A percentile compares a stretch with the other conserved stretches of the same genome.
Conservation (phyloP, 2,329 filamentous ascomycete genomes). For the Pseudocercospora eumusae region DNA sequence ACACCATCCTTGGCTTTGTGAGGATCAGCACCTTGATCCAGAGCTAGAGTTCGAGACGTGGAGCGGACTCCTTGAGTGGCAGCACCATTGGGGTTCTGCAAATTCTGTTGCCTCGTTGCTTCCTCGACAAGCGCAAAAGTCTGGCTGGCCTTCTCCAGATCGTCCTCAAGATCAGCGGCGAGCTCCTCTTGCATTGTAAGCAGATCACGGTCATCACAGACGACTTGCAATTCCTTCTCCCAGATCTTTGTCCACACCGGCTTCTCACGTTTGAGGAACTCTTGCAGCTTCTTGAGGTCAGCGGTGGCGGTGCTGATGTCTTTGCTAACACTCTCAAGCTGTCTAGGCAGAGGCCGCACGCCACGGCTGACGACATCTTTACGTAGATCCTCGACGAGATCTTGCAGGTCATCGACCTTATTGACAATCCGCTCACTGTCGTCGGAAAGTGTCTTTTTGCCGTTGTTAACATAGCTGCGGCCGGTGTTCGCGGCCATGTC, state of each 20-base stretch:
- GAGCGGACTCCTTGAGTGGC: slow-evolving; percentile 39
- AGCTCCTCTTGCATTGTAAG: slow-evolving; percentile 96
- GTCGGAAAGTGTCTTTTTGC: slow-evolving; percentile 81
- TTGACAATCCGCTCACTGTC: slow-evolving; percentile 90
- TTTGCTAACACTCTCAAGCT: slow-evolving; percentile 85
- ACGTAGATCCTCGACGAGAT: slow-evolving; percentile 91
- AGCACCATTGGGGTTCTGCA: slow-evolving; percentile 61
- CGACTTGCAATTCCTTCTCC: slow-evolving; percentile 95
- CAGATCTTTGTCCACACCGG: slow-evolving; percentile 99
- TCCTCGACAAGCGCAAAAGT: slow-evolving; percentile 95
- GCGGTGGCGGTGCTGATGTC: slow-evolving; percentile 79
- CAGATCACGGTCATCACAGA: slow-evolving; percentile 93
- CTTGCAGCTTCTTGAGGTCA: slow-evolving; percentile 91
- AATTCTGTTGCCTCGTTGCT: slow-evolving; percentile 91
- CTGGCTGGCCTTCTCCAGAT: slow-evolving; percentile 89
- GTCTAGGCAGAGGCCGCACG: slow-evolving; percentile 84
- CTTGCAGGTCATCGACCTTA: slow-evolving; percentile 95
- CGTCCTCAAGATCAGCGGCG: slow-evolving; percentile 86
- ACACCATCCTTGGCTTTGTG: slow-evolving; percentile 85
- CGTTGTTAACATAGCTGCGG: slow-evolving; percentile 78
- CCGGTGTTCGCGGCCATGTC: slow-evolving; percentile 75
- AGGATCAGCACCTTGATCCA: slow-evolving; percentile 64
- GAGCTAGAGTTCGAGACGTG: slow-evolving; percentile 37
- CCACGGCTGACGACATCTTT: slow-evolving; percentile 95
- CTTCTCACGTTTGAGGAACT: slow-evolving; percentile 87